Base-by-base conservation (phyloP, 2,329 filamentous ascomycete species). In the Aspergillus eucalypticola region DNA sequence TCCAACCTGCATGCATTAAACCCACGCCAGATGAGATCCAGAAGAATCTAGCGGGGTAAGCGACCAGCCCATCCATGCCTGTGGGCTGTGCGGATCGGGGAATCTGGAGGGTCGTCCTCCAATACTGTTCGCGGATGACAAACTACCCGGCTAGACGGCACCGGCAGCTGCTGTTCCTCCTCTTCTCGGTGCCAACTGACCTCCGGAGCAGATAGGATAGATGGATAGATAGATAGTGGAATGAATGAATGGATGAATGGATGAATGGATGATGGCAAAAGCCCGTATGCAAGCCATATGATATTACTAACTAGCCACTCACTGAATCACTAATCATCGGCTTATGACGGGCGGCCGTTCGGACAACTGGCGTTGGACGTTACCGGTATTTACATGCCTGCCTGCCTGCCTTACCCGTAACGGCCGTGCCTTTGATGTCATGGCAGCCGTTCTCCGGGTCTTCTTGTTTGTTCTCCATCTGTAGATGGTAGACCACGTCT, bases 41-140 rank as follows among this genome's bases (percentile, higher is more conserved):
- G 63, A 65, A 65, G 51, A 61, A 61, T 65, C 61, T 65, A 65
- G 63, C 59, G 61, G 63, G 61, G 54, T 61, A 62, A 49, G 56
- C 49, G 8, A 56, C 11, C 44, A 56, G 58, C 39, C 41, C 51
- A 58, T 50, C 44, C 46, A 46, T 54, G 60, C 32, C 54, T 27
- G 44, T 32, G 44, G 29, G 51, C 35, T 44, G 42, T 39, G 60
- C 60, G 50, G 59, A 63, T 63, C 59, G 54, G 51, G 35, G 25
- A 52, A 59, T 54, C 59, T 60, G 46, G 51, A 57, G 50, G 54
- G 54, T 39, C 35, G 8, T 38, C 44, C 27, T 62, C 56, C 56
- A 60, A 60, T 64, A 19, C 54, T 64, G 60, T 60, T 60, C 57
- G 54, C 60, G 57, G 60, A 58, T n/a, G 29, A 35, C 17, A 38